Evolutionary conservation across 1,284 basidiomycete genomes (phyloP).

Genomic region (Cryptococcus sp.): DNA sequence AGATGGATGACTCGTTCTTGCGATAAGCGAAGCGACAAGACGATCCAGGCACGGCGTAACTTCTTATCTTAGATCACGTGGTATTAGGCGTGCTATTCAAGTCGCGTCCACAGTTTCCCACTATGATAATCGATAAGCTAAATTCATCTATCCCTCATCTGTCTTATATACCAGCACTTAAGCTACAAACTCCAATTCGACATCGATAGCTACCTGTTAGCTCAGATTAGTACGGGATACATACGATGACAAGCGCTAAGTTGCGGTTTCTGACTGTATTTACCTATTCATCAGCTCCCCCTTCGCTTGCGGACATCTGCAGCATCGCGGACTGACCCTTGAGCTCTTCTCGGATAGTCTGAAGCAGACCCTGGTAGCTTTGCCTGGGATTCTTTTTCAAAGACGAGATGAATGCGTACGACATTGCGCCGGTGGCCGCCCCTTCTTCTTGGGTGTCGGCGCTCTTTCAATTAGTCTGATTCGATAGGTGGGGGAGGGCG

Average conservation of each 20-base stretch:
- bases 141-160: no score
- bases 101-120: not conserved
- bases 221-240: constrained; percentile 3
- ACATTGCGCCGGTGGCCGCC: constrained; percentile 78
- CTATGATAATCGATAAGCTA: not conserved
- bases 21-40: no score
- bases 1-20: not conserved
- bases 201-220: constrained; percentile 12
- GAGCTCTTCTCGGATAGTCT: constrained; percentile 57
- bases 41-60: no score
- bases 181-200: constrained; percentile 13
- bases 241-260: constrained; percentile 47
- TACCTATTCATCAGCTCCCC: constrained; percentile 28
- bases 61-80: no score
- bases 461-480: constrained; percentile 9
- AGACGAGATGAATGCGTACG: constrained; percentile 63
- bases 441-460: constrained; percentile 80
- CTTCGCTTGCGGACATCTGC: no score
- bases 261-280: constrained; percentile 82
- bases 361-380: constrained; percentile 75
- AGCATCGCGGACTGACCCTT: constrained; percentile 7
- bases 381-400: constrained; percentile 64
- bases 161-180: not conserved
- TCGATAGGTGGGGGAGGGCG: not conserved
- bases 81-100: not conserved